A percentile compares a stretch with the other conserved stretches of the same genome.
These are phyloP conservation scores for Neodidymelliopsis sp. DNA, from an alignment of 2,329 filamentous ascomycete genomes.

Conservation along the genomic window DNA sequence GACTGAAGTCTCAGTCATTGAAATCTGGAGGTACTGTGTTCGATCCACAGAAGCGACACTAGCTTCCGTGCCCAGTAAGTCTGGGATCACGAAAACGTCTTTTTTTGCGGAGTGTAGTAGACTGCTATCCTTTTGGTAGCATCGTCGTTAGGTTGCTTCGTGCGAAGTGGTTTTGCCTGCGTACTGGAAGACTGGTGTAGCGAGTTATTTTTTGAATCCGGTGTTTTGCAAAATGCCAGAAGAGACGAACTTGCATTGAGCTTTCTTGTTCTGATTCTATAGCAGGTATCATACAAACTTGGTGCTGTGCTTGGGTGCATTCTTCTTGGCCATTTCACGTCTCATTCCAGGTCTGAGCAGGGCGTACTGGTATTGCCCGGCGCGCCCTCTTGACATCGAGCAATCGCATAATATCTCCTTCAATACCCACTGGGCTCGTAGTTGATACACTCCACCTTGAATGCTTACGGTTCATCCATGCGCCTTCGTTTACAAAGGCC, in stretches of 20 bases:
- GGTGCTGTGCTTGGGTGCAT: no score
- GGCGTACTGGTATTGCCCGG: conserved; percentile 22
- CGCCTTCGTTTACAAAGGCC: conserved; percentile 14
- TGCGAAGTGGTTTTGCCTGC: no score
- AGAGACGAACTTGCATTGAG: no score
- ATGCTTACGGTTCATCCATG: conserved; percentile 23
- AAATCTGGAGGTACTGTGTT: conserved; percentile 24
- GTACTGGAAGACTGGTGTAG: no score
- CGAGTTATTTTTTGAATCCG: no score
- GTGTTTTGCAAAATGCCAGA: no score
- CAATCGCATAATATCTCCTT: conserved; percentile 23
- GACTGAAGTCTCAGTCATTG: conserved; percentile 23
- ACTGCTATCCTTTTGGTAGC: no score
- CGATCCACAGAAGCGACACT: conserved; percentile 23
- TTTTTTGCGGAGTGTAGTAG: no score
- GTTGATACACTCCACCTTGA: conserved; percentile 21
- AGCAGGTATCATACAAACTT: no score
- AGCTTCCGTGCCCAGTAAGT: conserved; percentile 13
- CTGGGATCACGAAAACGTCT: conserved; percentile 11
- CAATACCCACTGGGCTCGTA: conserved; percentile 1
- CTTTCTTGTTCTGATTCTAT: no score
- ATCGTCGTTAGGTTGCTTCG: no score
- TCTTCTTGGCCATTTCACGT: conserved; percentile 13
- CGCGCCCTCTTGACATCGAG: conserved; percentile 28
- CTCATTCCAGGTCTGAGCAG: conserved; percentile 32